Conservation (phyloP, 192 early-diverging fungal genomes). For the Funneliformis mosseae region DNA sequence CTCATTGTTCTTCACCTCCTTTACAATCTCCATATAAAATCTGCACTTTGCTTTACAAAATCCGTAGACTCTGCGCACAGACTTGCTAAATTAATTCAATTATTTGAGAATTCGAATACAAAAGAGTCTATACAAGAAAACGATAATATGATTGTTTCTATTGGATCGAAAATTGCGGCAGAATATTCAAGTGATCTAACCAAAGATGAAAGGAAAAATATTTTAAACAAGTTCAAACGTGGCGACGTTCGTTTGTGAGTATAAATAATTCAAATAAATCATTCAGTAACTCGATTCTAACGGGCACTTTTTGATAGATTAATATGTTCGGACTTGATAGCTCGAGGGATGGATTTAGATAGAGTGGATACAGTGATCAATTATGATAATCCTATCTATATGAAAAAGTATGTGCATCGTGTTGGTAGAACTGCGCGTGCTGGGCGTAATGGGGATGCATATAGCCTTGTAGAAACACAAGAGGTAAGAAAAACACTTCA, state of each 20-base stretch:
- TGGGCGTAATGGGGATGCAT: slow-evolving; percentile 78
- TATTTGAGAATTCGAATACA: slow-evolving; percentile 49
- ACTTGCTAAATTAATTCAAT: slow-evolving; percentile 68
- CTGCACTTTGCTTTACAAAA: slow-evolving; percentile 84
- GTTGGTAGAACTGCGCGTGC: slow-evolving; percentile 92
- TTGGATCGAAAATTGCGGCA: slow-evolving; percentile 46
- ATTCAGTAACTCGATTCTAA: slow-evolving; percentile 7
- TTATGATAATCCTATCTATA: slow-evolving; percentile 82
- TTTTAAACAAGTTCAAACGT: slow-evolving; percentile 67
- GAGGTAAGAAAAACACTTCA: slow-evolving; percentile 41
- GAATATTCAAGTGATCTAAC: slow-evolving; percentile 79
- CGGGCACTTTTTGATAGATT: slow-evolving; percentile 42
- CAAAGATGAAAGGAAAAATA: slow-evolving; percentile 57
- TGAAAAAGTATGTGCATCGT: slow-evolving; percentile 90
- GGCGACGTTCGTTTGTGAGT: slow-evolving; percentile 65
- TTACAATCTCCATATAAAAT: slow-evolving; percentile 58
- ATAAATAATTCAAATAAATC: background rate
- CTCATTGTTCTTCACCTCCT: slow-evolving; percentile 83
- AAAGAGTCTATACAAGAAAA: background rate
- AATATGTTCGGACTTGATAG: slow-evolving; percentile 84
- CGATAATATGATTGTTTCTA: background rate
- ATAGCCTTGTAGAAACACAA: slow-evolving; percentile 69
- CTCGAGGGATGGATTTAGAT: slow-evolving; percentile 89
- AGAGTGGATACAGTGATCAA: slow-evolving; percentile 78
- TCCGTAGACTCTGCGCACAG: slow-evolving; percentile 90